A percentile compares a stretch with the other conserved stretches of the same genome.
These are phyloP conservation scores for Oryza coarctata DNA, from an alignment of 176 grass and related monocot genomes.

Conservation along the genomic window DNA sequence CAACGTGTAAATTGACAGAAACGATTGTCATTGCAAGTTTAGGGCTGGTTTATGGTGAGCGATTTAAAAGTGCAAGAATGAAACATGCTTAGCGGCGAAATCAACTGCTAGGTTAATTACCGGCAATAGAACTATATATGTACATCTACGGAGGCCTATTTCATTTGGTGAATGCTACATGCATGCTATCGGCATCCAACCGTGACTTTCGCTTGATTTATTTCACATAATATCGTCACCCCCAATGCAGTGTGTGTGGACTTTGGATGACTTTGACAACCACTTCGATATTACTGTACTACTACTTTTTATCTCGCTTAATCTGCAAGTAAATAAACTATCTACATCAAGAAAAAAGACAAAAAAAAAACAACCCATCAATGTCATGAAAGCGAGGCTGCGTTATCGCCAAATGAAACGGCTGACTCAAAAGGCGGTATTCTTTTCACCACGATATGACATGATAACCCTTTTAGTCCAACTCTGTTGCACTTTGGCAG, in stretches of 20 bases:
- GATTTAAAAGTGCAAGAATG: too few species aligned
- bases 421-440: neutral
- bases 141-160: neutral
- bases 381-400: neutral
- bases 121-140: too few species aligned
- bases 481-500: neutral
- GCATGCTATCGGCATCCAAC: neutral
- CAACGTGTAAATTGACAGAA: too few species aligned
- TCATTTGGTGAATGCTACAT: neutral
- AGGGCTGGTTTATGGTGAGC: too few species aligned
- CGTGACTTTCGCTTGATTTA: neutral
- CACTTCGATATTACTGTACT: neutral
- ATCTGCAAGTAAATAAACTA: too few species aligned
- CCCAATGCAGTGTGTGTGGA: neutral
- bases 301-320: too few species aligned
- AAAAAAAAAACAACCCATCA: neutral
- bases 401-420: neutral
- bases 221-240: neutral
- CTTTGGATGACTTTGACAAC: neutral
- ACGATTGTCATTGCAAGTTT: too few species aligned
- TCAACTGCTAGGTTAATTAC: too few species aligned
- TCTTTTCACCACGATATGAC: neutral
- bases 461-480: neutral
- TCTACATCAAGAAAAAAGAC: neutral
- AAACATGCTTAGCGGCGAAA: too few species aligned